Base-by-base conservation (phyloP, 148 eudicot genomes). In the Polygonum maritimum region DNA sequence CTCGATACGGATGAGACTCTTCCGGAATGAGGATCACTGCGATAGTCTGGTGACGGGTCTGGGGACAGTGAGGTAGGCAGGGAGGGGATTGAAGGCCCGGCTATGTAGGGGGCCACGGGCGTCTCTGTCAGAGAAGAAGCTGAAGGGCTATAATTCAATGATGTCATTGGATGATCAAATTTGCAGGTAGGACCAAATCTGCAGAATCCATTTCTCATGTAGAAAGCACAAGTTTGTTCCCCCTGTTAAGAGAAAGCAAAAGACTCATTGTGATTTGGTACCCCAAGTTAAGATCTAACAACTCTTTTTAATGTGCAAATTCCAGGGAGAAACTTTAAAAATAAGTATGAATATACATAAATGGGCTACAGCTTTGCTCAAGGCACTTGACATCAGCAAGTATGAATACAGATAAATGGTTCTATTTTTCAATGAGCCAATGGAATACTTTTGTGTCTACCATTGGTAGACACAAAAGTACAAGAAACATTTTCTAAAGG, bases 141-240 rank as follows among this genome's bases (percentile, higher is more conserved):
- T 58, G 95, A 87, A 55, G 92, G 86, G 81, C 86, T 84, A 76
- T 88, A 93, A 77, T 87, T 85, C 83, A 86, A 79, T 75, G 85
- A 35, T 67, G 80, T 79, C 52, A 94, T 74, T 33, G 98, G 97
- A 79, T 94, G 98, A 83, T 94, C 94, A 79, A 89, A 94, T 79
- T 89, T 94, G 82, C 98, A 94, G 1, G 92, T 82, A 3, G 87
- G 87, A n/a, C 98, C 97, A 48, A 88, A 94, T 80, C 90, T 94
- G 90, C 97, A 94, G 77, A 77, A 69, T 31, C 93, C 94, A 47
- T 88, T 85, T 76, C 83, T 92, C 91, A 94, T 33, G 51, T 91
- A 94, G 86, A 89, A 94, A 62, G 84, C 75, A 81, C 97, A 94
- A 57, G 91, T 82, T 80, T 91, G 90, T 79, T 84, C 79, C 36